Conservation (phyloP, 139 green algal species). For the Coccomyxa sp. region DNA sequence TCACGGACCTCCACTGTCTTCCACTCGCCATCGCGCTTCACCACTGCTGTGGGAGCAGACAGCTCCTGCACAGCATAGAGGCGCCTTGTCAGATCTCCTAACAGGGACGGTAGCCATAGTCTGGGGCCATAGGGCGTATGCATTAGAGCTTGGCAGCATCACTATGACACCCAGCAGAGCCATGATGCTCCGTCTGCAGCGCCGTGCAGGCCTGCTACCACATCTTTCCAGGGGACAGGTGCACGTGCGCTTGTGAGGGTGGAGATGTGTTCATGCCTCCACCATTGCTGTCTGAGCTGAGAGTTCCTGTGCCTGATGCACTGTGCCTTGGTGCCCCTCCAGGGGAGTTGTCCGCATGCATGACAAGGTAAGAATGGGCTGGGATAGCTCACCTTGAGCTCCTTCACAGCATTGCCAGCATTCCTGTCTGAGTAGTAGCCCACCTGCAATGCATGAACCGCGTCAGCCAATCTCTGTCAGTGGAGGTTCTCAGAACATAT, state of each 20-base stretch:
- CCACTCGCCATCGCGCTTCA: slow-evolving; percentile 14
- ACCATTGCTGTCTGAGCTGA: no score
- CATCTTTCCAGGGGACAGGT: no score
- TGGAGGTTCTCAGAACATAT: background rate
- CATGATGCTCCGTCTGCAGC: no score
- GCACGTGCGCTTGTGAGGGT: no score
- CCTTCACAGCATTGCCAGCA: slow-evolving; percentile 42
- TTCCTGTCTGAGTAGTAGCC: slow-evolving; percentile 41
- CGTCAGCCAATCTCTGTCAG: background rate
- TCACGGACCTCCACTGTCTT: background rate
- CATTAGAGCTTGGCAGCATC: no score
- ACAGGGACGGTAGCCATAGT: no score
- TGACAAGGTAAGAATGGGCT: background rate
- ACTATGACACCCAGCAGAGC: no score
- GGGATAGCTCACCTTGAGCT: slow-evolving; percentile 28
- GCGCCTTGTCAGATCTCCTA: no score
- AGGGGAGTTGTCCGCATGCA: background rate
- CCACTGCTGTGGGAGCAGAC: slow-evolving; percentile 20
- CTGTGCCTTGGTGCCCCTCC: no score
- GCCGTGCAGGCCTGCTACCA: no score
- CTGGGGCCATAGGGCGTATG: background rate
- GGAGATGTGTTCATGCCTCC: no score
- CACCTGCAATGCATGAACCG: slow-evolving; percentile 8
- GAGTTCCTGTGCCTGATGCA: no score
- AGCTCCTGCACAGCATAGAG: slow-evolving; percentile 22